These are phyloP conservation scores for Gossypium trilobum DNA, from an alignment of 441 rosid species.

Conservation along the genomic window DNA sequence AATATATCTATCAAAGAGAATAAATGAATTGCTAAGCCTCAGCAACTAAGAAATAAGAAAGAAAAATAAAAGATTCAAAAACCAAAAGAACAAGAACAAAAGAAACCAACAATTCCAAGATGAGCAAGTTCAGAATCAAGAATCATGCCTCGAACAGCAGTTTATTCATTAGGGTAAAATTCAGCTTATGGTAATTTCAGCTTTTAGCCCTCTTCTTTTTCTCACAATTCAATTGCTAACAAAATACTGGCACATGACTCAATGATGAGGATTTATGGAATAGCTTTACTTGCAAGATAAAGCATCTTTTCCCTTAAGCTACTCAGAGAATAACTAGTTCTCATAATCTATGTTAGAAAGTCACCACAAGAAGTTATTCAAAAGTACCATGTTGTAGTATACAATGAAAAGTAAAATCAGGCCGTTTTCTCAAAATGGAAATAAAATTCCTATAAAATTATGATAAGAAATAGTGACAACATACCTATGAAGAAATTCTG, in stretches of 20 bases:
- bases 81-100: background rate
- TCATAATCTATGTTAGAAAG: background rate
- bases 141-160: background rate
- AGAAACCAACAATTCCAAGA: conserved; percentile 5
- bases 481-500: conserved; percentile 79
- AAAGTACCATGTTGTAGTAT: background rate
- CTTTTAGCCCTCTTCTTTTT: background rate
- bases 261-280: background rate
- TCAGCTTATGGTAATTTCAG: conserved; percentile 3
- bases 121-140: background rate
- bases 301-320: background rate
- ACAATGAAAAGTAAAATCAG: background rate
- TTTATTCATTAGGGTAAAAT: background rate
- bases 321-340: background rate
- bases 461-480: conserved; percentile 7
- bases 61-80: background rate
- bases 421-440: background rate
- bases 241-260: background rate
- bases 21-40: conserved; percentile 1
- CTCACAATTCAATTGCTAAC: background rate
- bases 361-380: background rate
- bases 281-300: background rate
- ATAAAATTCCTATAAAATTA: background rate
- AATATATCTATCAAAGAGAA: background rate
- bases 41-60: background rate